Base-by-base conservation (phyloP, 2,329 filamentous ascomycete genomes). In the Fusarium praegraminearum region DNA sequence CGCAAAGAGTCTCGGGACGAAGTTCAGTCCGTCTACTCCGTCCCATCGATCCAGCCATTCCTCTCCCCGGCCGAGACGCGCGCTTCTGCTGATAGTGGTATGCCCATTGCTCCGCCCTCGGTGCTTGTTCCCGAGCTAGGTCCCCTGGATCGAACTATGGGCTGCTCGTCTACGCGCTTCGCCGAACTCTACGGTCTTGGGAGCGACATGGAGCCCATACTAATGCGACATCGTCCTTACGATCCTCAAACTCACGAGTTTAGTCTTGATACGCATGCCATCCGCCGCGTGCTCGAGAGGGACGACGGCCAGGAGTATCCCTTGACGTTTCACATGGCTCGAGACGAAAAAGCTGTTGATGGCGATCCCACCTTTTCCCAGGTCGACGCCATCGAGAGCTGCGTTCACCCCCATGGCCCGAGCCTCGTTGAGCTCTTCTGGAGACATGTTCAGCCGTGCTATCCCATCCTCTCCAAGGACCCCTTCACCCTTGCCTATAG, bases 391-490 rank as follows among this genome's bases (percentile, higher is more conserved):
- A 84, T 91, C 62, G 88, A 91, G 77, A 80, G 82, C 40, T 82
- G 87, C 57, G 85, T 91, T 22, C 82, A 83, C 26, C 85, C 87
- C 13, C 84, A 90, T 74, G 89, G 89, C 8, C 83, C 83, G 50
- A 83, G 83, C 41, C 79, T 91, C 53, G 83, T 91, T 60, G 85
- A 88, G 67, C 81, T 90, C 33, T 91, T 89, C 78, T 90, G 89
- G 76, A 78, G 83, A n/a, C 83, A 85, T 45, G 82, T 87, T 12
- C 85, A 87, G 61, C 85, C 85, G 2, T 82, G 80, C 62, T 86
- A 84, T 69, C 85, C 85, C 2, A 81, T 87, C 46, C 75, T 87
- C 7, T 83, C 86, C 75, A 87, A 87, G 74, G 83, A 83, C 24
- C 82, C 84, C 22, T 88, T 86, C 65, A 76, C 87, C 43, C 81